Evolutionary conservation across 2,329 filamentous ascomycete species (phyloP).

Genomic region (Monosporascus sp.): DNA sequence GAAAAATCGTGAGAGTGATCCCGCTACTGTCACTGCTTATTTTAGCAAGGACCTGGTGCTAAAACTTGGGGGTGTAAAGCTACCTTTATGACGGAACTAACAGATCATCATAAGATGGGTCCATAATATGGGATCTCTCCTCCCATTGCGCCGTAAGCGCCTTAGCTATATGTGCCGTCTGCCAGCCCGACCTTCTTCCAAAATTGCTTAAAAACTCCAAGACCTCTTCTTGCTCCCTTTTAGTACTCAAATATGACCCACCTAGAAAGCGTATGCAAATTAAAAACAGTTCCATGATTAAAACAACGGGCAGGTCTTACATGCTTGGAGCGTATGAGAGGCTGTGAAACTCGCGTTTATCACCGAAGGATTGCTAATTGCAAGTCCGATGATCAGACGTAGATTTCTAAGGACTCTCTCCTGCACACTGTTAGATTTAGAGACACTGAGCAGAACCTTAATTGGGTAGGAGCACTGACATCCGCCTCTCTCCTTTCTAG

Average conservation of each 20-base stretch:
- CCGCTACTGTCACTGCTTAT: too few species aligned
- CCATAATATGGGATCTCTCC: conserved; percentile 9
- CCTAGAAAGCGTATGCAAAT: conserved; percentile 15
- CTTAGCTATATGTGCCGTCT: conserved; percentile 40
- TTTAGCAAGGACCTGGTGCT: too few species aligned
- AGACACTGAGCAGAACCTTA: conserved; percentile 1
- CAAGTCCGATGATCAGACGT: conserved; percentile 17
- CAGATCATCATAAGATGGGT: not conserved
- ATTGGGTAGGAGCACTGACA: not conserved
- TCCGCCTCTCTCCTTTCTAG: conserved; percentile 1
- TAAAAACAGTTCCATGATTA: too few species aligned
- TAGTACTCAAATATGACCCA: conserved; percentile 24
- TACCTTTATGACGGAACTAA: not conserved
- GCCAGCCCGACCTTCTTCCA: conserved; percentile 29
- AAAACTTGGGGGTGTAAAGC: not conserved
- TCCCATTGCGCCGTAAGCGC: conserved; percentile 43
- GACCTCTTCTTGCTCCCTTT: conserved; percentile 30
- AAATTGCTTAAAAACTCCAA: conserved; percentile 25
- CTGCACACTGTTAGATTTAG: conserved; percentile 36
- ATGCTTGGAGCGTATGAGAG: conserved; percentile 20
- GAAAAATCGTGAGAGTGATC: too few species aligned
- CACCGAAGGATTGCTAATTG: conserved; percentile 20
- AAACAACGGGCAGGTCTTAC: conserved; percentile 9
- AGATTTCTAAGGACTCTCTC: conserved; percentile 17
- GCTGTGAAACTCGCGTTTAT: conserved; percentile 22